Evolutionary conservation across 345 rosid genomes (phyloP), one percentile per base, ranked within the genome.

Genomic region (Euphorbia tirucalli): DNA sequence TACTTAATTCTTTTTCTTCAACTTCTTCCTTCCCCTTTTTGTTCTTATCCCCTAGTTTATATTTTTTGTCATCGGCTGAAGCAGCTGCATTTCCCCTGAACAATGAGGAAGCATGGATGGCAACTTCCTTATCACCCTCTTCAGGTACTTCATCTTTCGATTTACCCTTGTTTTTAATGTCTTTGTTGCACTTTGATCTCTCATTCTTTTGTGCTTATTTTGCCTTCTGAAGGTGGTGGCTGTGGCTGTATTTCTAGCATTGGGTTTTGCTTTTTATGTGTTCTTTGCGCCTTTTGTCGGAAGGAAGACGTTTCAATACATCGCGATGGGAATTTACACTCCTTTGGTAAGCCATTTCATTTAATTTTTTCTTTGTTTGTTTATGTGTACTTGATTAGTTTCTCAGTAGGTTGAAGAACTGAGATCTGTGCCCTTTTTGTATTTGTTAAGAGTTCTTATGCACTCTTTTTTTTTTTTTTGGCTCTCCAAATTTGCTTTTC

Each of bases 81-180:
- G n/a, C n/a, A n/a, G n/a, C 78, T 72, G 77, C 85, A 81, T 84
- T 87, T 79, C 64, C 71, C 71, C 14, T 32, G 11, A 16, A 77
- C 75, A 77, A 95, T 95, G 99, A 92, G 98, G 88, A 95, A 90
- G 82, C 87, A 95, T 79, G 99, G 99, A 83, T 95, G 99, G 98
- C 91, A 95, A 73, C 94, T 95, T 73, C 99, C 99, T 52, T 89
- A 92, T 55, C 99, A 95, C 68, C 98, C 99, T n/a, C 98, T 95
- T 61, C 99, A 95, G 97, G 99, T 88, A 35, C 24, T 61, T 63
- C 8, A 1, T 37, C 32, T 68, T 9, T 76, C 24, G 37, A 5
- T 14, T 18, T 30, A n/a, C 24, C 32, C 39, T 48, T 50, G 48
- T n/a, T 32, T 11, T 61, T 8, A 1, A 24, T 43, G 1, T 70